Conservation (phyloP, 73 alveolate species). For the Stentor roeselii region DNA sequence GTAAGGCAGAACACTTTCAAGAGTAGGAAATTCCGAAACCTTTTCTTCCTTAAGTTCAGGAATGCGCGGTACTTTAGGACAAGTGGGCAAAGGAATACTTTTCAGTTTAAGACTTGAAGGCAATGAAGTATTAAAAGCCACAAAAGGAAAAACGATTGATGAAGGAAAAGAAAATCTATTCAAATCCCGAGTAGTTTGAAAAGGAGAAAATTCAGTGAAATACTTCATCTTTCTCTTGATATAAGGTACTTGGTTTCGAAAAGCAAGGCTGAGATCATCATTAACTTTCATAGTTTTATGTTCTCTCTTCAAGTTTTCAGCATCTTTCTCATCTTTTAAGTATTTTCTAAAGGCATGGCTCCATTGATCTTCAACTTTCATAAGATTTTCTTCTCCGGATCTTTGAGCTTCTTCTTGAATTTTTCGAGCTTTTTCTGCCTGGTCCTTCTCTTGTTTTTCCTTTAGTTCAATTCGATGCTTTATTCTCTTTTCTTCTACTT, state of each 20-base stretch:
- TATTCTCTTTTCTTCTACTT: not conserved
- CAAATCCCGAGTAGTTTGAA: not conserved
- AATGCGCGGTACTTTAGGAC: not conserved
- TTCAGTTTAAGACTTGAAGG: not conserved
- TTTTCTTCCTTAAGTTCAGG: not conserved
- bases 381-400: not conserved
- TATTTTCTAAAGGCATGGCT: not conserved
- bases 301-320: not conserved
- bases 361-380: constrained; percentile 9
- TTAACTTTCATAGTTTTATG: not conserved
- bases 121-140: not conserved
- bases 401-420: not conserved
- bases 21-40: not conserved
- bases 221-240: too few relatives aligned
- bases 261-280: not conserved
- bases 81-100: constrained; percentile 9
- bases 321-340: not conserved
- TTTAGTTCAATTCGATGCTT: not conserved
- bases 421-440: not conserved
- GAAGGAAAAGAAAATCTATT: not conserved
- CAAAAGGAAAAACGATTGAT: not conserved
- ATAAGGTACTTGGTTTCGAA: not conserved
- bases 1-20: not conserved
- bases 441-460: not conserved
- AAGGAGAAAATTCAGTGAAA: too few relatives aligned